phyloP scores from a whole-genome alignment of 2,329 filamentous ascomycete genomes.

The Balansia obtecta region DNA sequence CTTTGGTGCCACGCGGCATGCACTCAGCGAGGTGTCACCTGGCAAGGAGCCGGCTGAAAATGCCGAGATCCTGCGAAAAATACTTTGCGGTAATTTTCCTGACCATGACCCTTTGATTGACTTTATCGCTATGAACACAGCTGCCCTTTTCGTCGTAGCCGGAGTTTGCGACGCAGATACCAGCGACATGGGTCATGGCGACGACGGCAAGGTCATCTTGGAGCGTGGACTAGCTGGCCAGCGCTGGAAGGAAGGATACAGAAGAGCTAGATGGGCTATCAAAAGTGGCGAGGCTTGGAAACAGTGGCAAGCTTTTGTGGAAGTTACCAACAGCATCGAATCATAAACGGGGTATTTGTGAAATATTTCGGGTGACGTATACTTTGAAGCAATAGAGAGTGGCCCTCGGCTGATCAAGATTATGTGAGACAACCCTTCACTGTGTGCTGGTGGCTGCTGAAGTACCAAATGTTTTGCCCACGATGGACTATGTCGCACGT shows the following conservation, averaged over 20 bases:
- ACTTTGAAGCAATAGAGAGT: too few relatives aligned
- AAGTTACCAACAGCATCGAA: constrained; percentile 54
- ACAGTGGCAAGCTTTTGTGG: constrained; percentile 73
- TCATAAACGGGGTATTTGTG: neutral
- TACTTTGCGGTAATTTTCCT: constrained; percentile 61
- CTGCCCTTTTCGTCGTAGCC: constrained; percentile 72
- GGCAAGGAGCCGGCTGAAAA: constrained; percentile 82
- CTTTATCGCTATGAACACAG: constrained; percentile 91
- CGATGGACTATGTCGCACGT: too few relatives aligned
- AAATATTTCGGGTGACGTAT: neutral
- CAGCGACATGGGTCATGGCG: constrained; percentile 66
- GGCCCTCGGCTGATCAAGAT: too few relatives aligned
- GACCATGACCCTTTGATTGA: constrained; percentile 75
- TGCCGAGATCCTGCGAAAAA: constrained; percentile 65
- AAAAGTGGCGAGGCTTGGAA: constrained; percentile 75
- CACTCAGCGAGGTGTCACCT: constrained; percentile 65
- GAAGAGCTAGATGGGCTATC: constrained; percentile 78
- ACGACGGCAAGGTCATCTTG: constrained; percentile 67
- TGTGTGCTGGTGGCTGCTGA: too few relatives aligned
- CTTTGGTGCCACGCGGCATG: constrained; percentile 69
- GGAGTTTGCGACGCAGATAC: constrained; percentile 77
- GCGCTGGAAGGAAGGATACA: constrained; percentile 89
- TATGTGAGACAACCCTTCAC: too few relatives aligned
- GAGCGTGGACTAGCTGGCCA: constrained; percentile 77
- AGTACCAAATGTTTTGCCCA: too few relatives aligned